Percentiles rank a stretch among this genome's conserved stretches.
Evolutionary conservation across 2,329 filamentous ascomycete species (phyloP).

Genomic region (Penicillium sp.): DNA sequence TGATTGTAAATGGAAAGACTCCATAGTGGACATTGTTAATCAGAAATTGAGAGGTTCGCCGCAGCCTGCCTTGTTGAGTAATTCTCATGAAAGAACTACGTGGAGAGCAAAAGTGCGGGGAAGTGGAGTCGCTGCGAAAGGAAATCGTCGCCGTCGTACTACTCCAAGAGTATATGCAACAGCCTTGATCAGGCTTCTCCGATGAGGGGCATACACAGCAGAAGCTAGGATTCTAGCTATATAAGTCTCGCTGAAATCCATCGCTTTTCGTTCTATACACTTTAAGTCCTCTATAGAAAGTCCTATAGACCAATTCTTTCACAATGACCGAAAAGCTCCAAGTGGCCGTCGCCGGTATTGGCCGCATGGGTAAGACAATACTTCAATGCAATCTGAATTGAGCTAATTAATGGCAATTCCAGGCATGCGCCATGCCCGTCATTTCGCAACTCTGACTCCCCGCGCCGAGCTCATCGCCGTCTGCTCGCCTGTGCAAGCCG

Average conservation of each 20-base stretch:
- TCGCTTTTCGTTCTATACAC: neutral
- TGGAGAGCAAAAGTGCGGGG: neutral
- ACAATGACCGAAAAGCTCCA: constrained; percentile 18
- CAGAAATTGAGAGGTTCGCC: neutral
- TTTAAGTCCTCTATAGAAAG: neutral
- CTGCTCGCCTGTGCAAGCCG: constrained; percentile 44
- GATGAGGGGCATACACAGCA: neutral
- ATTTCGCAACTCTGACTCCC: constrained; percentile 47
- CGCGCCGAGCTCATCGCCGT: constrained; percentile 52
- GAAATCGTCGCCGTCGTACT: constrained; percentile 7
- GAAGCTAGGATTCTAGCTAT: neutral
- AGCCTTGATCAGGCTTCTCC: neutral
- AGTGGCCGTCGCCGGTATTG: constrained; percentile 20
- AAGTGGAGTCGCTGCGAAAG: neutral
- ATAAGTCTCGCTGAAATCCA: neutral
- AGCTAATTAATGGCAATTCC: neutral
- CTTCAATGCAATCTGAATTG: neutral
- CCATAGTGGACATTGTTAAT: neutral
- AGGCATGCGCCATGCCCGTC: constrained; percentile 48
- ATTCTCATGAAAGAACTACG: no score
- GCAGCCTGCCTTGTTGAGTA: no score
- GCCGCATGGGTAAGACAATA: constrained; percentile 19
- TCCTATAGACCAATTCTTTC: neutral
- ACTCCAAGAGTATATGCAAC: neutral
- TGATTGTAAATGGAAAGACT: no score